Percentiles rank a stretch among this genome's conserved stretches.
Conservation (phyloP, 805 yeast species). For the Starmerella scarabaei region DNA sequence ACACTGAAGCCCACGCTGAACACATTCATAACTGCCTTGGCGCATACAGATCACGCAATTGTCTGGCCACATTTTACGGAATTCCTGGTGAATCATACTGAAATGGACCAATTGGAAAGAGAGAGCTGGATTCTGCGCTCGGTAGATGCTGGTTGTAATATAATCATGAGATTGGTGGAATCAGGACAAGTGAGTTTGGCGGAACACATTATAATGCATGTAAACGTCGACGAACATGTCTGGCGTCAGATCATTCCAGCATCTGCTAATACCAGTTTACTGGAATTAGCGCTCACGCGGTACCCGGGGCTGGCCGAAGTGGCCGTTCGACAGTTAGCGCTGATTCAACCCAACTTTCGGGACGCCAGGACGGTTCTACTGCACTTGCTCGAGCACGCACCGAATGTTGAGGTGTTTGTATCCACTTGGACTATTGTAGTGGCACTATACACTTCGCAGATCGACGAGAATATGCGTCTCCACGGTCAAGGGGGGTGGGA, state of each 20-base stretch:
- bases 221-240: no score
- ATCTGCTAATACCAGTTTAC: background rate
- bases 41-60: constrained; percentile 38
- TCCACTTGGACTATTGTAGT: constrained; percentile 27
- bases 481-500: constrained; percentile 50
- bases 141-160: no score
- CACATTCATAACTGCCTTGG: constrained; percentile 39
- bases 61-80: constrained; percentile 45
- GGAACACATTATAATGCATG: no score
- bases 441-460: constrained; percentile 3
- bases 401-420: constrained; percentile 8
- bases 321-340: constrained; percentile 1
- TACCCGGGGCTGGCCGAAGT: constrained; percentile 1
- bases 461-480: constrained; percentile 35
- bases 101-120: no score
- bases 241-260: no score
- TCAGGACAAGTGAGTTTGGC: no score
- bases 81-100: constrained; percentile 36
- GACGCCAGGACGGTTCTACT: constrained; percentile 2
- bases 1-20: constrained; percentile 24
- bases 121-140: no score
- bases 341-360: background rate
- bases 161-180: no score
- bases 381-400: constrained; percentile 1
- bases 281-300: constrained; percentile 1